These are phyloP conservation scores for Sedum album DNA, from an alignment of 164 flowering plant species.

Conservation along the genomic window DNA sequence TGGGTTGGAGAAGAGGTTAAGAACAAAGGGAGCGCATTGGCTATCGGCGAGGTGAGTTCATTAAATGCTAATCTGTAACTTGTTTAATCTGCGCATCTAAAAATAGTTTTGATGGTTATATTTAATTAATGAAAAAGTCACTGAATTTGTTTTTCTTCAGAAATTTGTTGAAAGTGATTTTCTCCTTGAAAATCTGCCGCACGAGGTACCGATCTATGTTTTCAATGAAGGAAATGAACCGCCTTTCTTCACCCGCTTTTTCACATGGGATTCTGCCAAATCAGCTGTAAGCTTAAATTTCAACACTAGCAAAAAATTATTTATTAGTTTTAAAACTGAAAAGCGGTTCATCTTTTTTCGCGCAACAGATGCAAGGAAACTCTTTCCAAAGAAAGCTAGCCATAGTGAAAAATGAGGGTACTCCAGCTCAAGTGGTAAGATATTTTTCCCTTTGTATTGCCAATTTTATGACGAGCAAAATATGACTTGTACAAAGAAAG, in stretches of 20 bases:
- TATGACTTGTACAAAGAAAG: too few species aligned
- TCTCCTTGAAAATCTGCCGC: constrained; percentile 69
- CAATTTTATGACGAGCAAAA: background rate
- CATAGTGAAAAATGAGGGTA: constrained; percentile 62
- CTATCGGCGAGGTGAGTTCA: constrained; percentile 71
- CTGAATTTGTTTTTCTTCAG: constrained; percentile 25
- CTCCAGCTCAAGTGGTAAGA: constrained; percentile 64
- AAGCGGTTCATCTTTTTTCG: constrained; percentile 8
- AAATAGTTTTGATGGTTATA: background rate
- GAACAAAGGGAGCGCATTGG: constrained; percentile 56
- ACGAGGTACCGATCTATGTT: constrained; percentile 64
- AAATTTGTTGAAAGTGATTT: constrained; percentile 83
- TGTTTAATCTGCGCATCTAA: background rate
- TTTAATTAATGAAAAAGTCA: background rate
- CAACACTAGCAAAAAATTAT: background rate
- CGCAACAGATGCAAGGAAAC: constrained; percentile 88
- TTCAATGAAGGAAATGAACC: constrained; percentile 89
- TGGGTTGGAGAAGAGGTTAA: constrained; percentile 95
- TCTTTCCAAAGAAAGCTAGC: constrained; percentile 89
- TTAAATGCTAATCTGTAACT: background rate
- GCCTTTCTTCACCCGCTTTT: constrained; percentile 87
- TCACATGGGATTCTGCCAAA: constrained; percentile 92
- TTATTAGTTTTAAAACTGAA: background rate
- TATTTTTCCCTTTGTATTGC: background rate
- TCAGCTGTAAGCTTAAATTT: constrained; percentile 50